These are phyloP conservation scores for Aspergillus sp. DNA, from an alignment of 2,329 filamentous ascomycete genomes.

Conservation along the genomic window DNA sequence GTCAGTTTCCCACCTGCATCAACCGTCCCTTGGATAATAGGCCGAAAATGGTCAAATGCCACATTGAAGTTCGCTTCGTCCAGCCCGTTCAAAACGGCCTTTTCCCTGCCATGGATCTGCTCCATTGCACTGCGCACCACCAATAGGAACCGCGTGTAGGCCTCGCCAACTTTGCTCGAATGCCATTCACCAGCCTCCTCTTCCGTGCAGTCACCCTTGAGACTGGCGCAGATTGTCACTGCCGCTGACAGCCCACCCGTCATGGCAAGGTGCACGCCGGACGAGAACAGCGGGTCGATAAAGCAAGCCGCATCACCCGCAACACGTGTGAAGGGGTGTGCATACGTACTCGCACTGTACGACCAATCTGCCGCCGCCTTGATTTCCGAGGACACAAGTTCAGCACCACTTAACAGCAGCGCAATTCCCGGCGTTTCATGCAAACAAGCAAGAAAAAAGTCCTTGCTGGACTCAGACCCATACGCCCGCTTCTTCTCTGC, in stretches of 20 bases:
- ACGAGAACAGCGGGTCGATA: background rate
- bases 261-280: conserved; percentile 51
- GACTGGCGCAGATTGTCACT: conserved; percentile 37
- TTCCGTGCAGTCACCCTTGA: conserved; percentile 38
- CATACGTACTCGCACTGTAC: background rate
- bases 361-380: background rate
- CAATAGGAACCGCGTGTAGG: conserved; percentile 52
- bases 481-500: background rate
- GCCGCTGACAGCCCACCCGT: conserved; percentile 49
- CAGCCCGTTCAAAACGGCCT: conserved; percentile 5
- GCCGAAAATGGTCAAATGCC: too few species aligned
- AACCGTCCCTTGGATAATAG: background rate
- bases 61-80: background rate
- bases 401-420: background rate
- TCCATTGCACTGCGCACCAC: conserved; percentile 26
- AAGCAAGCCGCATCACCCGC: background rate
- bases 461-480: background rate
- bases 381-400: background rate
- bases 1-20: background rate
- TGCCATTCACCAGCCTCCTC: conserved; percentile 43
- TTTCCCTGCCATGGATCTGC: conserved; percentile 14
- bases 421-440: background rate
- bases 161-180: conserved; percentile 46
- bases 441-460: background rate
- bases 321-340: background rate